phyloP scores from a whole-genome alignment of 192 early-diverging fungal species.

The Coemansia sp. region DNA sequence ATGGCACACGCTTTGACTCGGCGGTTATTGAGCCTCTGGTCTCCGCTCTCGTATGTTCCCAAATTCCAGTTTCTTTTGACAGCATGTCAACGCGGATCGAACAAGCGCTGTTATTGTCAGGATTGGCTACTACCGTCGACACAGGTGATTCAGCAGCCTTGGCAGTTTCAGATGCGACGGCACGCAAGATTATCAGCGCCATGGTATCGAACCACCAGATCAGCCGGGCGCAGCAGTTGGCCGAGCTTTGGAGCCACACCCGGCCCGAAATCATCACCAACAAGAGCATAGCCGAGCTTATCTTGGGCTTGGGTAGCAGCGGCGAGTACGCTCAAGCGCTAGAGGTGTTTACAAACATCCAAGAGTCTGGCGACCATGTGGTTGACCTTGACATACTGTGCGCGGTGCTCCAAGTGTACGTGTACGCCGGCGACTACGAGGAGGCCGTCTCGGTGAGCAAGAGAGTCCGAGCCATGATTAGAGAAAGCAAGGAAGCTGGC shows the following conservation, averaged over 20 bases:
- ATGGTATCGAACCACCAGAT: constrained; percentile 29
- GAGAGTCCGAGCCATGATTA: constrained; percentile 38
- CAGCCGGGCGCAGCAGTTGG: constrained; percentile 31
- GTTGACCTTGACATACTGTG: constrained; percentile 26
- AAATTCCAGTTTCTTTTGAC: not conserved
- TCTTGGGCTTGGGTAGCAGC: constrained; percentile 20
- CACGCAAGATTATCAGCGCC: constrained; percentile 27
- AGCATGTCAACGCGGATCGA: constrained; percentile 21
- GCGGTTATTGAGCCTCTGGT: constrained; percentile 21
- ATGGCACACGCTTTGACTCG: not conserved
- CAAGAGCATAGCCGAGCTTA: constrained; percentile 28
- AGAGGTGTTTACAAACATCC: constrained; percentile 33
- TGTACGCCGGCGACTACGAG: constrained; percentile 39
- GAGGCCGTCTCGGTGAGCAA: constrained; percentile 54
- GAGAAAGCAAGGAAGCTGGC: not conserved
- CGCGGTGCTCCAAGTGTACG: constrained; percentile 47
- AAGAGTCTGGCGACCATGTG: constrained; percentile 25
- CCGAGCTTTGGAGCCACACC: constrained; percentile 24
- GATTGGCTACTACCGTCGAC: not conserved
- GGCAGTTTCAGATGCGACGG: constrained; percentile 25
- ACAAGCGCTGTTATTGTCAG: constrained; percentile 33
- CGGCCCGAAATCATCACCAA: constrained; percentile 28
- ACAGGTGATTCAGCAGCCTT: not conserved
- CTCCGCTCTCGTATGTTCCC: constrained; percentile 18
- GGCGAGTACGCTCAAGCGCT: constrained; percentile 33